Base-by-base conservation (phyloP, 2,329 filamentous ascomycete species). In the Colletotrichum sp. region DNA sequence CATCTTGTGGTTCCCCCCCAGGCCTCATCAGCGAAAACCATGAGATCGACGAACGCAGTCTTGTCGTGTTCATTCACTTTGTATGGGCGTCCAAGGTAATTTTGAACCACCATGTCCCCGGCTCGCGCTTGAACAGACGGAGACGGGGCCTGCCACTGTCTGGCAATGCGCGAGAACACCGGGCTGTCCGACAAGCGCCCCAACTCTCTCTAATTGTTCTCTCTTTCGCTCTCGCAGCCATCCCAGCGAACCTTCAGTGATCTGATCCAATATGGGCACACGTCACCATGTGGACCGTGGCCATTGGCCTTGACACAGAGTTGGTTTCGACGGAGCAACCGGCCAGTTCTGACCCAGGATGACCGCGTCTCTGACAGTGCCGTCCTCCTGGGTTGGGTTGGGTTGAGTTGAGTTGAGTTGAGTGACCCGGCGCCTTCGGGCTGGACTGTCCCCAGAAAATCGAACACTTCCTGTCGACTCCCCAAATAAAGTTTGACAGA, bases 301-400 rank as follows among this genome's bases (percentile, higher is more conserved):
- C 13, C 26, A 18, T 7, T n/a, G 63, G 43, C 63, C 18, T 59
- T 69, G 73, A 75, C 69, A 75, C 73, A 75, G 63, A 52, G 34
- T 68, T n/a, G 73, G 73, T 75, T 73, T 73, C 69, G 73, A 73
- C 58, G 63, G 43, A 67, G 68, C 61, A 24, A 48, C 66, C 21
- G 56, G 43, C 58, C 24, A 52, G 5, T 18, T 28, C 52, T 43
- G 67, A 28, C 68, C 73, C 59, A 59, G 64, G 62, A 72, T 75
- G 62, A 14, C 38, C 36, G 55, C 62, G 64, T 34, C 24, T 74
- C 26, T 64, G 28, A 28, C 59, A 16, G 43, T 18, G 71, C 58
- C 26, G 32, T 69, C 14, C 32, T 52, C 24, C 16, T 62, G 21
- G 62, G 24, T 32, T 36, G 26, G 16, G 38, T 63, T 13, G 58